Evolutionary conservation across 345 rosid genomes (phyloP), one percentile per base, ranked within the genome.

Genomic region (Camelina sativa): DNA sequence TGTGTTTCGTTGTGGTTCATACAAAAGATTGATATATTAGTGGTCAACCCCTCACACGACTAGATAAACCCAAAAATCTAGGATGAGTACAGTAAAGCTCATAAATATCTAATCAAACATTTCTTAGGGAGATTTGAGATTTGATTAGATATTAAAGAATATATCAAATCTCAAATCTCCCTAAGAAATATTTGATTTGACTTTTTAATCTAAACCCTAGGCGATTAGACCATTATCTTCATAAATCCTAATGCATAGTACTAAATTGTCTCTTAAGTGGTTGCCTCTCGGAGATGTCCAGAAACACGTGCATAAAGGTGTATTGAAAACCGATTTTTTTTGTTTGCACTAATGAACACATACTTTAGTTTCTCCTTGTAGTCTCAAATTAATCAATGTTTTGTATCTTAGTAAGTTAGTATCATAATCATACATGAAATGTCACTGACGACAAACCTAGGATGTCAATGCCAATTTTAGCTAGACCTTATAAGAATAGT

Each of bases 401-500:
- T 41, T 41, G 7, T 43, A 38, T 10, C 1, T n/a, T n/a, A n/a
- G n/a, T n/a, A n/a, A n/a, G n/a, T n/a, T 22, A 38, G 32, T 40
- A 40, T 50, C 28, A 50, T 19, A 48, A 4, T 48, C 17, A 16
- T 48, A 48, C 4, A 38, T 38, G 43, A 23, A 60, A 7, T 11
- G 28, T 38, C 20, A 72, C 41, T 28, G 52, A 34, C 37, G 8
- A 59, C 47, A 13, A 25, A 7, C 20, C 9, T 23, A 3, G 61
- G 20, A 53, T 51, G 53, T 20, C 16, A 22, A 50, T 37, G 67
- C 41, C 19, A 62, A 43, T 28, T 8, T 62, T 1, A 54, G 58
- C 56, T 63, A 32, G 12, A 63, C 44, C 55, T 62, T 73, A 11
- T 43, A 8, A 32, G 46, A 56, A 23, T 30, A 65, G 57, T 55